These are phyloP conservation scores for Tympanopsis confertula DNA, from an alignment of 2,329 filamentous ascomycete species.

Conservation along the genomic window DNA sequence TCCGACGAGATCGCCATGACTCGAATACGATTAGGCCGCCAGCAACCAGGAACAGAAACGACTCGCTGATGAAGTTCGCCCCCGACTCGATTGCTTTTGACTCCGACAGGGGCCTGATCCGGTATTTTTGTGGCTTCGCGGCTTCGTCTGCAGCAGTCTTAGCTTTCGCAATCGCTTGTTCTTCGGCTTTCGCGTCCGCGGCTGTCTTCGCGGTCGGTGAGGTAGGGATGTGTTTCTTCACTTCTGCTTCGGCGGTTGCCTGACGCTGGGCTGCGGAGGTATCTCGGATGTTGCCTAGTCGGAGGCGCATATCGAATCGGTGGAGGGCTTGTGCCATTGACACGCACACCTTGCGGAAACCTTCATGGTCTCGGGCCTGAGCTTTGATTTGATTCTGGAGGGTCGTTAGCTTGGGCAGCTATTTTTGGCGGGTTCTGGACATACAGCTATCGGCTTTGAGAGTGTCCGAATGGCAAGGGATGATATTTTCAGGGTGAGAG, in stretches of 20 bases:
- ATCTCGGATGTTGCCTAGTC: conserved; percentile 53
- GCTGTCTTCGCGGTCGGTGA: conserved; percentile 51
- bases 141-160: conserved; percentile 16
- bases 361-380: conserved; percentile 57
- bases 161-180: conserved; percentile 28
- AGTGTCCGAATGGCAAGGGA: conserved; percentile 53
- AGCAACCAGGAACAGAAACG: conserved; percentile 55
- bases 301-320: conserved; percentile 56
- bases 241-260: conserved; percentile 38
- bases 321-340: conserved; percentile 52
- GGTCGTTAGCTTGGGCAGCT: conserved; percentile 2
- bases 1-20: conserved; percentile 45
- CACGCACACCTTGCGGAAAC: conserved; percentile 50
- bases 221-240: conserved; percentile 36
- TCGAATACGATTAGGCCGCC: conserved; percentile 52
- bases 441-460: conserved; percentile 57
- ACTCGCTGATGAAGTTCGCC: conserved; percentile 57
- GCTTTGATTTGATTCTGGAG: conserved; percentile 53
- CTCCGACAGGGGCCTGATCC: conserved; percentile 53
- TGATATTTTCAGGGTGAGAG: conserved; percentile 50
- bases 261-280: conserved; percentile 33
- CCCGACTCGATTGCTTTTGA: conserved; percentile 58
- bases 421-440: conserved; percentile 9
- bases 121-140: conserved; percentile 25
- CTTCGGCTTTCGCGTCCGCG: conserved; percentile 42